phyloP scores from a whole-genome alignment of 1,284 basidiomycete genomes.

The Sanghuangporus weigelae region DNA sequence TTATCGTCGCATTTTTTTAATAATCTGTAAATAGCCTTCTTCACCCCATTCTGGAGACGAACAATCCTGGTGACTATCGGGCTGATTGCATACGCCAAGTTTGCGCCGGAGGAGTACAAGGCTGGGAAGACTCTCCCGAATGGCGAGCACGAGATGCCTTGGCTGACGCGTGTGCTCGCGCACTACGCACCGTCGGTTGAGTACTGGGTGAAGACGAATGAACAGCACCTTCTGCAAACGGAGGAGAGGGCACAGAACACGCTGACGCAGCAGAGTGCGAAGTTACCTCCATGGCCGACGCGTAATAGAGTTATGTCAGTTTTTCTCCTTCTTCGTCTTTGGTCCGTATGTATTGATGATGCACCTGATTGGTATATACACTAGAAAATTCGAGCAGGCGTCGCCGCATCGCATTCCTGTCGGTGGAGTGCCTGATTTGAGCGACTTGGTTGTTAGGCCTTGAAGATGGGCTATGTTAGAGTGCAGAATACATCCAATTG shows the following conservation, averaged over 20 bases:
- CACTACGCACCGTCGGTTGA: constrained; percentile 45
- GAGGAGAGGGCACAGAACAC: constrained; percentile 40
- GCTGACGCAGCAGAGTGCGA: constrained; percentile 44
- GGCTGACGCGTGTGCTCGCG: constrained; percentile 58
- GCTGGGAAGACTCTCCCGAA: constrained; percentile 3
- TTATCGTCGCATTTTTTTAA: background rate
- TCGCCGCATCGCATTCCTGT: constrained; percentile 48
- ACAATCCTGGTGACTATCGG: constrained; percentile 43
- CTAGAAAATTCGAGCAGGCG: constrained; percentile 41
- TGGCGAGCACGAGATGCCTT: constrained; percentile 45
- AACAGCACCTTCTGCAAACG: constrained; percentile 49
- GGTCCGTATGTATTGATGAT: background rate
- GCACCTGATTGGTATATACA: background rate
- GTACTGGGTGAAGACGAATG: constrained; percentile 47
- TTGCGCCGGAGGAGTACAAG: constrained; percentile 43
- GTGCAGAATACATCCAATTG: background rate
- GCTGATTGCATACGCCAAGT: constrained; percentile 55
- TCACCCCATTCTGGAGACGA: constrained; percentile 57
- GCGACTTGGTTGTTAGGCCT: constrained; percentile 40
- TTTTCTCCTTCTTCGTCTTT: background rate
- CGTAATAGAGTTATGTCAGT: constrained; percentile 68
- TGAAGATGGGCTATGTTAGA: constrained; percentile 23
- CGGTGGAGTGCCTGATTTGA: constrained; percentile 40
- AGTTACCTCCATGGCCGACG: constrained; percentile 48
- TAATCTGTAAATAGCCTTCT: constrained; percentile 40